Percentiles rank a stretch among this genome's conserved stretches.
Conservation (phyloP, 352 stramenopile species). For the Pelagophyceae sp. region DNA sequence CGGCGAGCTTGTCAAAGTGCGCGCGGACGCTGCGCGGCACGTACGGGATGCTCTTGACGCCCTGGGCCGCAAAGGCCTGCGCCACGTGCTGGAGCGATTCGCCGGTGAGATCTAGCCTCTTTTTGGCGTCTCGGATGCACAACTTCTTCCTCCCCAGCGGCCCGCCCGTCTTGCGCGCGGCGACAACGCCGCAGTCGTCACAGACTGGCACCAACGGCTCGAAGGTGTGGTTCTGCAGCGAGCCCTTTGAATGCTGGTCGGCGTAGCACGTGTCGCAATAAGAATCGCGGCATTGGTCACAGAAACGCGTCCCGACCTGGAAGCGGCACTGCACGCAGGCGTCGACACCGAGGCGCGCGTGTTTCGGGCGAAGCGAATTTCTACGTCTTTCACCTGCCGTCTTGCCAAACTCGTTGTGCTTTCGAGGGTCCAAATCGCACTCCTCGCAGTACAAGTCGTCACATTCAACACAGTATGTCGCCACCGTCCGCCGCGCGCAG, state of each 20-base stretch:
- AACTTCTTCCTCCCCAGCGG: not conserved
- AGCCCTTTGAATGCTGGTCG: slow-evolving; percentile 26
- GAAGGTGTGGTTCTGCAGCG: slow-evolving; percentile 27
- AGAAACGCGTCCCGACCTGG: slow-evolving; percentile 24
- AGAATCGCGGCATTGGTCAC: slow-evolving; percentile 24
- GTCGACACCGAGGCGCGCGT: slow-evolving; percentile 20
- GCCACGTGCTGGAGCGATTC: not conserved
- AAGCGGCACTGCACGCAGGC: slow-evolving; percentile 28
- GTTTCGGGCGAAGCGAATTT: not conserved
- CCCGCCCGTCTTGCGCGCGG: slow-evolving; percentile 16
- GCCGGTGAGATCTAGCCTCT: not conserved
- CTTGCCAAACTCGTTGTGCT: not conserved
- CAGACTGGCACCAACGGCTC: slow-evolving; percentile 26
- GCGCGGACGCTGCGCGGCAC: not conserved
- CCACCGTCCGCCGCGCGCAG: slow-evolving; percentile 8
- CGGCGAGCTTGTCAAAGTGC: not conserved
- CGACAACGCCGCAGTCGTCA: slow-evolving; percentile 20
- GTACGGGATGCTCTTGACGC: not conserved
- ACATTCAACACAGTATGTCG: slow-evolving; percentile 24
- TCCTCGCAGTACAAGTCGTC: slow-evolving; percentile 26
- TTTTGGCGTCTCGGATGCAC: slow-evolving; percentile 14
- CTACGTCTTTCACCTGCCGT: too few relatives aligned
- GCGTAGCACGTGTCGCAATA: slow-evolving; percentile 32
- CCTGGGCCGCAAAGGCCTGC: not conserved
- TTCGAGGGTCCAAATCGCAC: not conserved